Conservation (phyloP, 495 filamentous ascomycete genomes). For the Hypoxylon fragiforme region DNA sequence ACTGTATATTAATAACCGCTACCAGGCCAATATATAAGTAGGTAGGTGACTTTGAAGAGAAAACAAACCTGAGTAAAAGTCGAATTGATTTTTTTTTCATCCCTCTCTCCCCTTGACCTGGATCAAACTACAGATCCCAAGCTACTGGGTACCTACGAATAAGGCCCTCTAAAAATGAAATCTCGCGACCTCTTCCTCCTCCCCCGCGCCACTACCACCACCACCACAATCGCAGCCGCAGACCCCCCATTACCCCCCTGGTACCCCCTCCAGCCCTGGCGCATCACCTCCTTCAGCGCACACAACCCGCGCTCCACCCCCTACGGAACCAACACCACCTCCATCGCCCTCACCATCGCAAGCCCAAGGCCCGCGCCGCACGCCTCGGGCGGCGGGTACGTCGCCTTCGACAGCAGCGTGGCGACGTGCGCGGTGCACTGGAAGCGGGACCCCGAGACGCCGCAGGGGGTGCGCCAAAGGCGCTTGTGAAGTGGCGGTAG, state of each 20-base stretch:
- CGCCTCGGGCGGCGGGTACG: constrained; percentile 30
- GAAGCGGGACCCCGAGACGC: constrained; percentile 15
- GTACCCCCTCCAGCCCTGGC: constrained; percentile 31
- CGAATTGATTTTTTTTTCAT: too few species aligned
- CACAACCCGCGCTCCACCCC: constrained; percentile 17
- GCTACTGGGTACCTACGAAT: too few species aligned
- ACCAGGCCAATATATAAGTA: too few species aligned
- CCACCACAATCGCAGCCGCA: constrained; percentile 6
- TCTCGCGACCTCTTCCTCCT: not conserved
- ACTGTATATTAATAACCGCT: too few species aligned
- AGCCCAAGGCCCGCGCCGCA: constrained; percentile 27
- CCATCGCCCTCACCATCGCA: constrained; percentile 15
- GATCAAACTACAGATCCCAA: too few species aligned
- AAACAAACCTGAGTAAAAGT: too few species aligned
- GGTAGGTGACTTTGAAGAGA: too few species aligned
- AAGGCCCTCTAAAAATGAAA: constrained; percentile 13
- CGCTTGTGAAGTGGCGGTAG: constrained; percentile 4
- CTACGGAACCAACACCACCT: constrained; percentile 21
- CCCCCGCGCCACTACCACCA: constrained; percentile 1
- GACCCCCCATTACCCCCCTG: constrained; percentile 27
- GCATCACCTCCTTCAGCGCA: constrained; percentile 11
- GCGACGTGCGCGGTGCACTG: constrained; percentile 26
- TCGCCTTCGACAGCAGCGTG: constrained; percentile 16
- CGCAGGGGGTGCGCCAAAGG: constrained; percentile 17
- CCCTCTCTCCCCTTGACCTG: too few species aligned